Evolutionary conservation across 305 asterid genomes (phyloP), one percentile per base, ranked within the genome.

Genomic region (Lippia alba): DNA sequence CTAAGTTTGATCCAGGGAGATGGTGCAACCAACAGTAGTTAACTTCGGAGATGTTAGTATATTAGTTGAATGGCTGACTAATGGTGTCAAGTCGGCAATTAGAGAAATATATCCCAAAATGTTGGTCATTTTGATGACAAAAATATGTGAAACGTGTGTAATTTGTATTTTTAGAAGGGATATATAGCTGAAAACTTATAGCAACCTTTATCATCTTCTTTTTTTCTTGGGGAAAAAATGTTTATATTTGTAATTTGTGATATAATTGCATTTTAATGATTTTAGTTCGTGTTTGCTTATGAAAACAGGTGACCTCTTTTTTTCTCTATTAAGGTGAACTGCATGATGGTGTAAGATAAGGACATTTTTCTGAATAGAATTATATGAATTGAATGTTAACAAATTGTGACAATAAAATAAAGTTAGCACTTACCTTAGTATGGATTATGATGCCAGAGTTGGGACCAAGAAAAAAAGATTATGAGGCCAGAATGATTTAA

Each of bases 1-100:
- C 18, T 12, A 58, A 70, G 45, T 70, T 57, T 57, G 53, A 46
- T 69, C 44, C 64, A 65, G 24, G 20, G 57, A 68, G 58, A 53
- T 65, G 72, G 54, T 56, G 54, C 67, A 53, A 18, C 51, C 64
- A 61, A 76, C 63, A 72, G 71, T 76, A 67, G 81, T 71, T 70
- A 68, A 62, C 69, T 66, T 64, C 74, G 68, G 72, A 59, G 15
- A 74, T 71, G 17, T 49, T 51, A 54, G 67, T 58, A 19, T 60
- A 45, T 76, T 72, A 58, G 80, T 64, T 11, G 66, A 32, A 59
- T 70, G 64, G 64, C 40, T 53, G 39, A 8, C 18, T 54, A 36
- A 20, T 55, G 48, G 41, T 36, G 41, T 1, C 3, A 11, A 69
- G 51, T 56, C 59, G 6, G 74, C 48, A 17, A 49, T 34, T 71